These are phyloP conservation scores for Globisporangium yorkense DNA, from an alignment of 352 stramenopile species.

Conservation along the genomic window DNA sequence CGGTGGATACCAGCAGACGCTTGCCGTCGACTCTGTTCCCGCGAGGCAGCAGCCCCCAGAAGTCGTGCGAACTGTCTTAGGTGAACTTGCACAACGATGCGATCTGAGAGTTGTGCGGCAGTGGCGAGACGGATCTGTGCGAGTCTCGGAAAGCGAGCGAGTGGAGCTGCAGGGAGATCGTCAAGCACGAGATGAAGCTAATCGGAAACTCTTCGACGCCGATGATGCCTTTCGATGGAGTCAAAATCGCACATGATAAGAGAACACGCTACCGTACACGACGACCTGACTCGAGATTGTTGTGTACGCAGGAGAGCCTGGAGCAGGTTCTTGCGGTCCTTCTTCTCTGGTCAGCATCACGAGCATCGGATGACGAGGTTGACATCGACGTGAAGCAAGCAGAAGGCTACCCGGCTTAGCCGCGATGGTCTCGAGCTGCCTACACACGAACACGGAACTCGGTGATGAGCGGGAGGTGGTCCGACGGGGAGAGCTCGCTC, in stretches of 20 bases:
- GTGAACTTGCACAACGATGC: no score
- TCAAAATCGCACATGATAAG: constrained; percentile 15
- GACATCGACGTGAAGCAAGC: no score
- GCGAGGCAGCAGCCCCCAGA: constrained; percentile 2
- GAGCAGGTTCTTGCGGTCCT: no score
- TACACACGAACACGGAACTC: constrained; percentile 36
- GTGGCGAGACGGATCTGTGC: background rate
- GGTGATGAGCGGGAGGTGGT: constrained; percentile 70
- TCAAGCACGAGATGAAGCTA: constrained; percentile 2
- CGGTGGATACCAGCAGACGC: background rate
- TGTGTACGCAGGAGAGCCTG: background rate
- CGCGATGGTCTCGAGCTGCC: background rate
- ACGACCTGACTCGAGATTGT: constrained; percentile 15
- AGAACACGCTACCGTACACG: constrained; percentile 15
- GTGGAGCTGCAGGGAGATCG: constrained; percentile 5
- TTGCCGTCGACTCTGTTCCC: background rate
- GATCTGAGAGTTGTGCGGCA: no score
- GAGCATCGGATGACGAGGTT: background rate
- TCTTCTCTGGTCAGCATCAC: no score
- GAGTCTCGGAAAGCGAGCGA: constrained; percentile 1
- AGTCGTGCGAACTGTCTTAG: background rate
- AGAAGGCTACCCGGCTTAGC: no score
- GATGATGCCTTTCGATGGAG: constrained; percentile 2
- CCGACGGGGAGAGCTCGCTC: constrained; percentile 60
- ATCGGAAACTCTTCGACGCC: constrained; percentile 5